Conservation (phyloP, 169 alveolate species). For the Cryptosporidium sp. region DNA sequence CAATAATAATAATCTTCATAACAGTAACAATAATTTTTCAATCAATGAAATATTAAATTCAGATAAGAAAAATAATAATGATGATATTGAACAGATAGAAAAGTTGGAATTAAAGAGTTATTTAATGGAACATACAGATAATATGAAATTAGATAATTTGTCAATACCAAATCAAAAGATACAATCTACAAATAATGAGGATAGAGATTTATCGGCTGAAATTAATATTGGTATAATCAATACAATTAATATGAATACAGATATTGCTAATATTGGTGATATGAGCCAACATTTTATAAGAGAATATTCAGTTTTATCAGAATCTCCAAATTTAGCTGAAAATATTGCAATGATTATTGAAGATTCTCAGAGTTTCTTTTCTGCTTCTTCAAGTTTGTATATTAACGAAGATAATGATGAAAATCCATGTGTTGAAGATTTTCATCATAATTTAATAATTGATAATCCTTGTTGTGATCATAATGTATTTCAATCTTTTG, state of each 20-base stretch:
- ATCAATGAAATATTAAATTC: neutral
- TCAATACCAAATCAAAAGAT: neutral
- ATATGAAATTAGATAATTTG: too few species aligned
- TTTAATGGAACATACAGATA: neutral
- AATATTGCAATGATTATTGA: conserved; percentile 12
- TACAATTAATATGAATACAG: conserved; percentile 59
- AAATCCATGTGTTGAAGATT: neutral
- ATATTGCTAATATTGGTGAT: conserved; percentile 55
- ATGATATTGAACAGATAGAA: conserved; percentile 23
- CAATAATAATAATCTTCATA: neutral
- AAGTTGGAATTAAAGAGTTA: conserved; percentile 6
- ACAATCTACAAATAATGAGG: neutral
- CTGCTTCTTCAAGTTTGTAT: conserved; percentile 19
- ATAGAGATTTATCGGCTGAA: conserved; percentile 1
- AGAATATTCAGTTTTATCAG: conserved; percentile 50
- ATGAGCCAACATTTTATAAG: conserved; percentile 51
- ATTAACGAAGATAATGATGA: neutral
- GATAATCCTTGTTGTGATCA: conserved; percentile 46
- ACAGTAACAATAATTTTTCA: neutral
- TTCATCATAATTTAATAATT: conserved; percentile 5
- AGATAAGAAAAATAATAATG: neutral
- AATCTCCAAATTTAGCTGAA: conserved; percentile 26
- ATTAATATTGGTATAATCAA: conserved; percentile 41
- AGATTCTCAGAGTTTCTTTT: conserved; percentile 32
- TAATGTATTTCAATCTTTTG: conserved; percentile 41